These are phyloP conservation scores for Scalesia atractyloides DNA, from an alignment of 129 eudicot species.

Conservation along the genomic window DNA sequence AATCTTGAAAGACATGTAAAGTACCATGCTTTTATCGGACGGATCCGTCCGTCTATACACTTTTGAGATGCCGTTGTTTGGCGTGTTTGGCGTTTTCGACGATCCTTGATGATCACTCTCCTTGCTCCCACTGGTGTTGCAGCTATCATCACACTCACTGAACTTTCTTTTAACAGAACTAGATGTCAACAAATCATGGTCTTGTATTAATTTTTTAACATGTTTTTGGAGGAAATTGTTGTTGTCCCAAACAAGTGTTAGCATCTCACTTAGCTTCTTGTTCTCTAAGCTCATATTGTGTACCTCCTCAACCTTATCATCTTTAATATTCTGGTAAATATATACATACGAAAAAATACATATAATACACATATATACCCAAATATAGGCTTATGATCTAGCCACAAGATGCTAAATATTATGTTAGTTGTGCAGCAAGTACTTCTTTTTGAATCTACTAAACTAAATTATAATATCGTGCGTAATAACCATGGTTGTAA, in stretches of 20 bases:
- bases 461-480: too few relatives aligned
- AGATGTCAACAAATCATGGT: neutral
- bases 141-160: conserved; percentile 13
- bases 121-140: conserved; percentile 17
- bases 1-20: neutral
- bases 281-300: conserved; percentile 44
- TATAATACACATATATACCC: neutral
- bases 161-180: conserved; percentile 44
- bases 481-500: too few relatives aligned
- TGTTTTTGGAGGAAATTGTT: conserved; percentile 39
- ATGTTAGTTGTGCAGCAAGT: too few relatives aligned
- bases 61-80: conserved; percentile 21
- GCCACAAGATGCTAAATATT: too few relatives aligned
- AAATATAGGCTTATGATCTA: neutral
- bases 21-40: conserved; percentile 61
- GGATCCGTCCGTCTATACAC: conserved; percentile 51
- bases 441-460: too few relatives aligned
- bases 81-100: conserved; percentile 11
- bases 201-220: conserved; percentile 30
- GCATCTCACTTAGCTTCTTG: conserved; percentile 54
- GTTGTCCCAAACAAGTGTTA: conserved; percentile 34
- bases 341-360: neutral
- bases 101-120: conserved; percentile 17
- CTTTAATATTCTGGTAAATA: neutral
- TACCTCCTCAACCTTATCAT: conserved; percentile 19